Base-by-base conservation (phyloP, 164 flowering plant species). In the Annona cherimola region DNA sequence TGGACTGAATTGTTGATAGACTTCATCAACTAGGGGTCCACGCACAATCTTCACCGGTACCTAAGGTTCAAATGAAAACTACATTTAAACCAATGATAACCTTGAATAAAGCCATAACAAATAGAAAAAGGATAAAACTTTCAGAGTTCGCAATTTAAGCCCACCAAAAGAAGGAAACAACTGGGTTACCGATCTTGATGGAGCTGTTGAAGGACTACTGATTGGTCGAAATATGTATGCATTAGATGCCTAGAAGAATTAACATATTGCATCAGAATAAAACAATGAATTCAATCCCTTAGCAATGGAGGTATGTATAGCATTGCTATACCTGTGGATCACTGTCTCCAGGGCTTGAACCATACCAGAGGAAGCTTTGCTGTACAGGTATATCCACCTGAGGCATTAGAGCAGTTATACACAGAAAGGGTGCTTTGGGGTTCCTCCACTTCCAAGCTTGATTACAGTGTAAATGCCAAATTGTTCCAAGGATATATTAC, bases 161-260 rank as follows among this genome's bases (percentile, higher is more conserved):
- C 18, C 39, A 26, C 66, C 45, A 67, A 35, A 40, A 76, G 44
- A 39, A 41, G 8, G 61, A 41, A 63, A 18, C 19, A 77, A 73
- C 72, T 26, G n/a, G 70, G 87, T 87, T 79, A 92, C 97, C 73
- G 84, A 78, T 83, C 82, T 82, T 40, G 91, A 86, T 75, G 81
- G 80, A 57, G 78, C 72, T 43, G 68, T 69, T 71, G 94, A 86
- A 67, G 81, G 75, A 4, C 85, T 65, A 4, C 81, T 87, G 75
- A 79, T 67, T 14, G 96, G 98, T 45, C 91, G 86, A 70, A 93
- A 93, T 75, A 93, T 89, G 69, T 93, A 93, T n/a, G 98, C 98
- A 73, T 93, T 92, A 74, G 98, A 93, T 72, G 85, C 73, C 93
- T 93, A 77, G 61, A 68, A 71, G 45, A 74, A 68, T 61, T 14